Percentiles rank a stretch among this genome's conserved stretches.
Evolutionary conservation across 257 asterid species (phyloP).

Genomic region (Phtheirospermum japonicum): DNA sequence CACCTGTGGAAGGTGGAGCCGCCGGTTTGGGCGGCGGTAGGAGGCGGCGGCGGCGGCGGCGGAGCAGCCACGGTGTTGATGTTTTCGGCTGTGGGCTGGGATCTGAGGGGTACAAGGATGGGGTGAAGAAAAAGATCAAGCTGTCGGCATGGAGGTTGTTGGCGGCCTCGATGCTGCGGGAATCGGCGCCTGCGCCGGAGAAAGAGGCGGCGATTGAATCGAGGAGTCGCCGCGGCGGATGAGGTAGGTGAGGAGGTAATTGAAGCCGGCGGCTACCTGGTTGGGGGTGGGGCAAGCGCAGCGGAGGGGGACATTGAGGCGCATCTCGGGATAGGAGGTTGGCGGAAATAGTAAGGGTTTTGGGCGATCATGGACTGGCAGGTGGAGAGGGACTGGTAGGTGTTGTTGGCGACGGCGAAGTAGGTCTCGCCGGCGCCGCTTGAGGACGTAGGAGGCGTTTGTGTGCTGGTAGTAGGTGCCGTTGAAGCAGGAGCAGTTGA

Average conservation of each 20-base stretch:
- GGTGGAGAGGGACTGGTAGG: conserved; percentile 56
- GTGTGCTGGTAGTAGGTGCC: conserved; percentile 44
- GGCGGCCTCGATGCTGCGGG: neutral
- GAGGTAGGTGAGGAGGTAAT: conserved; percentile 37
- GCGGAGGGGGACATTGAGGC: conserved; percentile 38
- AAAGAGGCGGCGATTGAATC: neutral
- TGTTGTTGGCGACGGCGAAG: conserved; percentile 40
- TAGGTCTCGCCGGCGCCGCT: conserved; percentile 33
- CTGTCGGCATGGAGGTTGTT: neutral
- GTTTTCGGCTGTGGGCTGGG: neutral
- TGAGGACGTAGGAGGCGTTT: conserved; percentile 47
- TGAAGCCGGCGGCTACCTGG: conserved; percentile 37
- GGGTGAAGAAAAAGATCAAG: neutral
- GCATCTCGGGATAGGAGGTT: conserved; percentile 21
- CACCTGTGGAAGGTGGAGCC: neutral
- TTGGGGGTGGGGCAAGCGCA: conserved; percentile 50
- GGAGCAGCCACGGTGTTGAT: neutral
- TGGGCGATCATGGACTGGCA: conserved; percentile 52
- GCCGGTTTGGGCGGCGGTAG: neutral
- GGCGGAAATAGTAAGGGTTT: conserved; percentile 28
- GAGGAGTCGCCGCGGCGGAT: conserved; percentile 15
- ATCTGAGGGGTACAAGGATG: neutral
- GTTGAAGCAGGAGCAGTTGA: conserved; percentile 44
- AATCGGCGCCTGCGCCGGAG: neutral
- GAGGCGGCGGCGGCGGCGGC: neutral